Conservation (phyloP, 2,329 filamentous ascomycete genomes). For the Colletotrichum chlorophyti region DNA sequence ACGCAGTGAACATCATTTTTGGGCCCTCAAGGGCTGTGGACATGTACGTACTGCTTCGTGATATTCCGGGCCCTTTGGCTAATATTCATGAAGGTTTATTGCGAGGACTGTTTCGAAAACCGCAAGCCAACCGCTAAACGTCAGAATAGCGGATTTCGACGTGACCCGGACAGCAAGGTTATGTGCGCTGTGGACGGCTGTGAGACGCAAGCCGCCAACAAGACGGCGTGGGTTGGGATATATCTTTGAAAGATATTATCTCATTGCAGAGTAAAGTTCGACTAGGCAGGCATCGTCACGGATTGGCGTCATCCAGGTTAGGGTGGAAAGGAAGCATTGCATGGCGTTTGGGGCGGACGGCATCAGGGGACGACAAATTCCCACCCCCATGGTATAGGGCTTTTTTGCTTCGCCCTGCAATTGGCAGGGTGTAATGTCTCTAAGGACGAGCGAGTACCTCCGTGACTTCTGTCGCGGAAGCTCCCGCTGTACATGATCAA, state of each 20-base stretch:
- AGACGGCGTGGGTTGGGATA: slow-evolving; percentile 67
- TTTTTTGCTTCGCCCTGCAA: slow-evolving; percentile 2
- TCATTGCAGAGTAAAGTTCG: slow-evolving; percentile 37
- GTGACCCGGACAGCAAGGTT: slow-evolving; percentile 38
- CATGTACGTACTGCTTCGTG: slow-evolving; percentile 67
- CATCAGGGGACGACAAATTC: slow-evolving; percentile 11
- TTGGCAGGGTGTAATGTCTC: slow-evolving; percentile 1
- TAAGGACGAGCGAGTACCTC: neutral
- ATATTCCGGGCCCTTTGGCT: neutral
- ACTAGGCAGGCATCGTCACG: slow-evolving; percentile 46
- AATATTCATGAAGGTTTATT: slow-evolving; percentile 60
- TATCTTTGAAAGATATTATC: slow-evolving; percentile 50
- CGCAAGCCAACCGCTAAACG: slow-evolving; percentile 50
- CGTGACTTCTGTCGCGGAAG: too few relatives aligned
- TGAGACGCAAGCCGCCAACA: slow-evolving; percentile 57
- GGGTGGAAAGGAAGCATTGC: slow-evolving; percentile 25
- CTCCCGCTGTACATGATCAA: too few relatives aligned
- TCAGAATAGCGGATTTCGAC: slow-evolving; percentile 26
- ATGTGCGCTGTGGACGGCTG: slow-evolving; percentile 66
- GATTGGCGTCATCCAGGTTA: slow-evolving; percentile 16
- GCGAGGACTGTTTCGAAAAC: slow-evolving; percentile 65
- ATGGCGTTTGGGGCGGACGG: slow-evolving; percentile 27
- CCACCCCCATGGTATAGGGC: slow-evolving; percentile 22
- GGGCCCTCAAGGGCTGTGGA: slow-evolving; percentile 89
- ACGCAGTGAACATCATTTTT: slow-evolving; percentile 81